These are phyloP conservation scores for Bromus sterilis DNA, from an alignment of 176 grass and related monocot species.

Conservation along the genomic window DNA sequence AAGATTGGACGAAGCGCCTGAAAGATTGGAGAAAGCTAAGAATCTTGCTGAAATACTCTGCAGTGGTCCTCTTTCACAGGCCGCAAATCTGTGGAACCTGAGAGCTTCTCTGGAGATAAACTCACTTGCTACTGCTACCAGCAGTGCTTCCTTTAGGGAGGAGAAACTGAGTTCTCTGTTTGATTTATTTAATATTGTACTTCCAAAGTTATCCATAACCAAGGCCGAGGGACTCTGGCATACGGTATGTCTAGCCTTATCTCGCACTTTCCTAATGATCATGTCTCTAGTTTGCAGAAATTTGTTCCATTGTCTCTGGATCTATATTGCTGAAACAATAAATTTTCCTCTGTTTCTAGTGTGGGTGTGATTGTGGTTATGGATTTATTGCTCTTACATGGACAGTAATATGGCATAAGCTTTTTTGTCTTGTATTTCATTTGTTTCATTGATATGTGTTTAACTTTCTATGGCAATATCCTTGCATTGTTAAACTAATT, in stretches of 20 bases:
- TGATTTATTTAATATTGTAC: conserved; percentile 52
- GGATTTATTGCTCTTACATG: neutral
- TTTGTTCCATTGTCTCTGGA: neutral
- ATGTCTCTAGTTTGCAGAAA: neutral
- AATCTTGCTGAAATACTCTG: conserved; percentile 67
- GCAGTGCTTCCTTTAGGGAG: conserved; percentile 34
- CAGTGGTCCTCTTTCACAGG: conserved; percentile 45
- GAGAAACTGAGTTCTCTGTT: conserved; percentile 52
- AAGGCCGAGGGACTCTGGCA: conserved; percentile 69
- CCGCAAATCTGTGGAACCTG: conserved; percentile 61
- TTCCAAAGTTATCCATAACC: conserved; percentile 43
- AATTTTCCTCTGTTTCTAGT: neutral
- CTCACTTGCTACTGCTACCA: conserved; percentile 24
- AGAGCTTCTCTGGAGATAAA: conserved; percentile 77
- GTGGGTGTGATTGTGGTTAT: neutral
- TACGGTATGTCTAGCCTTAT: conserved; percentile 41
- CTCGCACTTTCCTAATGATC: neutral
- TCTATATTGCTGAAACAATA: neutral
- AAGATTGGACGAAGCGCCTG: conserved; percentile 65
- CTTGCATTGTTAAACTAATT: conserved; percentile 7
- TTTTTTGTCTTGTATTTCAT: neutral
- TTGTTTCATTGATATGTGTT: neutral
- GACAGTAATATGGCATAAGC: neutral
- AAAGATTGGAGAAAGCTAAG: conserved; percentile 66
- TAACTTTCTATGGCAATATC: neutral